A percentile compares a stretch with the other conserved stretches of the same genome.
Evolutionary conservation across 208 protist species (phyloP).

Genomic region (Wallacemonas sp.): DNA sequence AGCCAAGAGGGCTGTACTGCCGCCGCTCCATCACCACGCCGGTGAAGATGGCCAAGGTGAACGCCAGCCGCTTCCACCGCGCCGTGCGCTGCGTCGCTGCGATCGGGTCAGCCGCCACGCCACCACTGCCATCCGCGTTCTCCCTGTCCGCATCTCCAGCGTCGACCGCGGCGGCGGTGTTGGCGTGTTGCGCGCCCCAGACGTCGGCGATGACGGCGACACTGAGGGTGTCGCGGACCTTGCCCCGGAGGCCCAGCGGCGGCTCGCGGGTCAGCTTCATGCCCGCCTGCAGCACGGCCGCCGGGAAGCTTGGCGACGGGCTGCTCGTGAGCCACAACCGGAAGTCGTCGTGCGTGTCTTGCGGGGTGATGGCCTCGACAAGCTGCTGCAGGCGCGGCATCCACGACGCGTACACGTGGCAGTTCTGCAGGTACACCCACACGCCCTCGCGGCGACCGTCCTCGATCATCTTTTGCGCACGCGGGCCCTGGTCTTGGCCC

Average conservation of each 20-base stretch:
- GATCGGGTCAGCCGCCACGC: background rate
- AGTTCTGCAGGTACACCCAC: slow-evolving; percentile 97
- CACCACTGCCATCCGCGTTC: background rate
- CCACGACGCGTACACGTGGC: slow-evolving; percentile 94
- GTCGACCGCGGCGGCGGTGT: background rate
- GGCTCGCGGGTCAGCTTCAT: slow-evolving; percentile 97
- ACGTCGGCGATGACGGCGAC: slow-evolving; percentile 50
- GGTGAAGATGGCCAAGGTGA: slow-evolving; percentile 93
- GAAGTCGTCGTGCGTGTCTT: slow-evolving; percentile 88
- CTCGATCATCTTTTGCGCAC: slow-evolving; percentile 87
- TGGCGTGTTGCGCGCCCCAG: slow-evolving; percentile 37
- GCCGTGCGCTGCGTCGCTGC: slow-evolving; percentile 16
- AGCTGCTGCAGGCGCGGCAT: slow-evolving; percentile 92
- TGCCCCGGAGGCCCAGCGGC: slow-evolving; percentile 93
- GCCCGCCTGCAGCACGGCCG: slow-evolving; percentile 92
- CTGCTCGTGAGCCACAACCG: slow-evolving; percentile 96
- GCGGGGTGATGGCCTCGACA: slow-evolving; percentile 77
- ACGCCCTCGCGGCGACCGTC: slow-evolving; percentile 72
- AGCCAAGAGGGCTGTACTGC: slow-evolving; percentile 93
- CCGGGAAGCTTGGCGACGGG: slow-evolving; percentile 91
- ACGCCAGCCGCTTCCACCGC: slow-evolving; percentile 90
- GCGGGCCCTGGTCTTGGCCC: slow-evolving; percentile 93
- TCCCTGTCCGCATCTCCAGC: slow-evolving; percentile 1
- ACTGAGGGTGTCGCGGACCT: slow-evolving; percentile 83
- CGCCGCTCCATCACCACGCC: slow-evolving; percentile 91